Conservation (phyloP, 2,329 filamentous ascomycete genomes). For the Aspergillus sojae region DNA sequence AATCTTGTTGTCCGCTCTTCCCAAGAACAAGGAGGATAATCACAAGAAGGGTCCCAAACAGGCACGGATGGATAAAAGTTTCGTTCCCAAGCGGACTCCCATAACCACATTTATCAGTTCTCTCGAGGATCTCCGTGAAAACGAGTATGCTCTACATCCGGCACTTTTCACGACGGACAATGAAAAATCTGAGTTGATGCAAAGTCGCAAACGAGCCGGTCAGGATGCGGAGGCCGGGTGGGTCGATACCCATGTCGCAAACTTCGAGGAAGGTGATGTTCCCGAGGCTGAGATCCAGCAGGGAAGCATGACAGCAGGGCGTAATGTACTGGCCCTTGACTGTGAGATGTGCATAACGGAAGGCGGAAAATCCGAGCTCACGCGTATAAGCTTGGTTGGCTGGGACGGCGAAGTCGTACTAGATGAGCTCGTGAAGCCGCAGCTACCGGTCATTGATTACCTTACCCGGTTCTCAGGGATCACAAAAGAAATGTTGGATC, state of each 20-base stretch:
- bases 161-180: constrained; percentile 64
- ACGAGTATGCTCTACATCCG: constrained; percentile 84
- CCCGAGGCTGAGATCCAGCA: constrained; percentile 72
- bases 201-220: constrained; percentile 54
- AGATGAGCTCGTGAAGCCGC: constrained; percentile 90
- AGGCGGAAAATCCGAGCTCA: constrained; percentile 77
- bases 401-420: constrained; percentile 84
- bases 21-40: constrained; percentile 70
- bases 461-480: constrained; percentile 91
- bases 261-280: constrained; percentile 67
- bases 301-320: constrained; percentile 81
- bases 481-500: constrained; percentile 78
- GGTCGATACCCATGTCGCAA: constrained; percentile 74
- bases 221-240: constrained; percentile 67
- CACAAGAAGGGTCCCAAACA: constrained; percentile 59
- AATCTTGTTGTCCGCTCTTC: constrained; percentile 74
- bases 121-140: constrained; percentile 74
- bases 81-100: constrained; percentile 75
- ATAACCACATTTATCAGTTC: constrained; percentile 78
- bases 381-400: constrained; percentile 80
- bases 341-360: constrained; percentile 97
- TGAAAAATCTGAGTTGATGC: constrained; percentile 57
- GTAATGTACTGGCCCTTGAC: constrained; percentile 79
- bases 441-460: constrained; percentile 87
- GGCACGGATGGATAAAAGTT: constrained; percentile 65